Base-by-base conservation (phyloP, 805 yeast species). In the Lipomyces kockii region DNA sequence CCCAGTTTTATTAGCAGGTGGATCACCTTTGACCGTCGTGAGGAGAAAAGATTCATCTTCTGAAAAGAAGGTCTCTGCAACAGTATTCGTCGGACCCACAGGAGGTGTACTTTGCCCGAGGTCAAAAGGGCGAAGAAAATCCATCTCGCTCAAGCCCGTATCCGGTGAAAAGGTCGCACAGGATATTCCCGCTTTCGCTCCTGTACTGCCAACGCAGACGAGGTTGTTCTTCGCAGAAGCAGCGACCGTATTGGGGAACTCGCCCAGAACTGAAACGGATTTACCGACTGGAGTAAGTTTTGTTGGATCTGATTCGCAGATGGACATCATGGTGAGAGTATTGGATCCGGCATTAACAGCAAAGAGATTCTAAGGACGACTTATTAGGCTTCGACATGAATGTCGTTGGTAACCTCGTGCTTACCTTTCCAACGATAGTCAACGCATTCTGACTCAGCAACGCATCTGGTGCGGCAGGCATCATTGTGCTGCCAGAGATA, bases 181-280 rank as follows among this genome's bases (percentile, higher is more conserved):
- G 29, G 55, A 51, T 51, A 51, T 51, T 51, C 55, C 55, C 29
- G 55, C 55, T 27, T 51, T 51, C 29, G 55, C 55, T 51, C 55
- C 55, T 27, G 55, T 51, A 51, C 55, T 51, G 55, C 55, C 55
- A 8, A 51, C 55, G 17, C 55, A 51, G 29, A 51, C 55, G 55
- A 51, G 55, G 14, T 51, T 51, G 55, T 51, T 51, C 55, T 51
- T 51, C 55, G 29, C 29, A 51, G 55, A 20, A 6, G 29, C 55
- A 51, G 55, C 55, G 29, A 51, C 55, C 1, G 55, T 51, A 51
- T 51, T 51, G 55, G 55, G 55, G 32, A 51, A 51, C 29, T 51
- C 55, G 17, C 55, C 55, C 27, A 12, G 55, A 51, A 51, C 29
- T 20, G 55, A 22, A 51, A 51, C 55, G 55, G 55, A 14, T 39